These are phyloP conservation scores for Saturnispora ahearnii DNA, from an alignment of 805 yeast species.

Conservation along the genomic window DNA sequence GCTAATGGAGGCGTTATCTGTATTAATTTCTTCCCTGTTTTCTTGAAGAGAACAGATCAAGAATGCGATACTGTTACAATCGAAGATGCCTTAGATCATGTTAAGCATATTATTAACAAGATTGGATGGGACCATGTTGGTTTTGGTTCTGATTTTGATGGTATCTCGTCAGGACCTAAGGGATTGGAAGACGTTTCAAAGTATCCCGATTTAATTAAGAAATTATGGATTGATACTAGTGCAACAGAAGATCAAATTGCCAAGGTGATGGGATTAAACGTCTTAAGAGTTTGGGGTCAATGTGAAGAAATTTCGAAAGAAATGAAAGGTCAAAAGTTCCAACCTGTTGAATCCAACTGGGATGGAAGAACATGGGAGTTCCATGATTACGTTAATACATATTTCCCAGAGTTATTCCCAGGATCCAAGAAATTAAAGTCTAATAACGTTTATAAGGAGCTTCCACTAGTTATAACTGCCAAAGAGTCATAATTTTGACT, in stretches of 20 bases:
- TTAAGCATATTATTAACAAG: slow-evolving; percentile 33
- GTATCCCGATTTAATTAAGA: slow-evolving; percentile 39
- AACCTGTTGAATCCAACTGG: slow-evolving; percentile 34
- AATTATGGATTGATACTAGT: slow-evolving; percentile 22
- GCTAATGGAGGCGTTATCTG: slow-evolving; percentile 42
- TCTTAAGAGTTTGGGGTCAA: slow-evolving; percentile 39
- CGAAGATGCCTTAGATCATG: slow-evolving; percentile 41
- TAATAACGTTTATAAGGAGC: slow-evolving; percentile 10
- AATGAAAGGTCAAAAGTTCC: slow-evolving; percentile 14
- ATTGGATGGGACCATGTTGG: slow-evolving; percentile 50
- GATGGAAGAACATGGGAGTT: slow-evolving; percentile 35
- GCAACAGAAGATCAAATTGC: slow-evolving; percentile 39
- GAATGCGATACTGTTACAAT: slow-evolving; percentile 33
- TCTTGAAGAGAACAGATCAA: slow-evolving; percentile 23
- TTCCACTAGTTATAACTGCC: slow-evolving; percentile 1
- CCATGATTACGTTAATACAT: slow-evolving; percentile 22
- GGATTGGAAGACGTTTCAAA: slow-evolving; percentile 50
- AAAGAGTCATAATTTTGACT: not conserved
- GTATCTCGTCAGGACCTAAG: slow-evolving; percentile 35
- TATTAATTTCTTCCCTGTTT: slow-evolving; percentile 38
- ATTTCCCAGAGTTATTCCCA: slow-evolving; percentile 33
- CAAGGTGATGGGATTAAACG: slow-evolving; percentile 38
- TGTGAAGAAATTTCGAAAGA: slow-evolving; percentile 27
- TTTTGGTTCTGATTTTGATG: slow-evolving; percentile 47
- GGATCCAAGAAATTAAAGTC: slow-evolving; percentile 12